These are phyloP conservation scores for Chlamydomonas incerta DNA, from an alignment of 139 green algal species.

Conservation along the genomic window DNA sequence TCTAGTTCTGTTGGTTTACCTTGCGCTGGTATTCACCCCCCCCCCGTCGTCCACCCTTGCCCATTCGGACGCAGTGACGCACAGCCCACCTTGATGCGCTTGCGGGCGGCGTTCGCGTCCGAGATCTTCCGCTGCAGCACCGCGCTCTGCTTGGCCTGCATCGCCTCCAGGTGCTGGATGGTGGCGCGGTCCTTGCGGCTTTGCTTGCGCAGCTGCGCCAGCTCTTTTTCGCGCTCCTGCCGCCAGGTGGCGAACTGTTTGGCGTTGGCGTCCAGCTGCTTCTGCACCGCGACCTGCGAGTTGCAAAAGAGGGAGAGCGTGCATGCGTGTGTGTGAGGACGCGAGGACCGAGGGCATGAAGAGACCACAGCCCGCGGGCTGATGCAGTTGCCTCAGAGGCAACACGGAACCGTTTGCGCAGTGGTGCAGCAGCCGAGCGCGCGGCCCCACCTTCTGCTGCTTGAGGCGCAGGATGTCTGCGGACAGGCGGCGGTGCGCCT, in stretches of 20 bases:
- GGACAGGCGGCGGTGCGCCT: constrained; percentile 68
- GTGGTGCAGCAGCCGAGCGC: too few species aligned
- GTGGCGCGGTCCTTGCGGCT: constrained; percentile 44
- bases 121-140: constrained; percentile 94
- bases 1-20: too few species aligned
- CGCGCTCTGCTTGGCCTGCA: constrained; percentile 83
- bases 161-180: constrained; percentile 67
- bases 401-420: too few species aligned
- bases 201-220: constrained; percentile 62
- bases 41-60: too few species aligned
- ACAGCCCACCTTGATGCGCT: constrained; percentile 57
- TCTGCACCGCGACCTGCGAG: constrained; percentile 58
- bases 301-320: too few species aligned
- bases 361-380: background rate
- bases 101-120: constrained; percentile 85
- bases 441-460: constrained; percentile 71
- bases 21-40: too few species aligned
- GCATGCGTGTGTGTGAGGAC: constrained; percentile 8
- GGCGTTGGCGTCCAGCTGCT: constrained; percentile 65
- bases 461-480: constrained; percentile 89
- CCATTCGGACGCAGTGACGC: too few species aligned
- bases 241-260: constrained; percentile 68
- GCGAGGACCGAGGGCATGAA: background rate
- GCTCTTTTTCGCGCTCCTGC: constrained; percentile 69
- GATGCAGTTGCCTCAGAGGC: too few species aligned